Conservation (phyloP, 2,329 filamentous ascomycete species). For the Xylaria sp. region DNA sequence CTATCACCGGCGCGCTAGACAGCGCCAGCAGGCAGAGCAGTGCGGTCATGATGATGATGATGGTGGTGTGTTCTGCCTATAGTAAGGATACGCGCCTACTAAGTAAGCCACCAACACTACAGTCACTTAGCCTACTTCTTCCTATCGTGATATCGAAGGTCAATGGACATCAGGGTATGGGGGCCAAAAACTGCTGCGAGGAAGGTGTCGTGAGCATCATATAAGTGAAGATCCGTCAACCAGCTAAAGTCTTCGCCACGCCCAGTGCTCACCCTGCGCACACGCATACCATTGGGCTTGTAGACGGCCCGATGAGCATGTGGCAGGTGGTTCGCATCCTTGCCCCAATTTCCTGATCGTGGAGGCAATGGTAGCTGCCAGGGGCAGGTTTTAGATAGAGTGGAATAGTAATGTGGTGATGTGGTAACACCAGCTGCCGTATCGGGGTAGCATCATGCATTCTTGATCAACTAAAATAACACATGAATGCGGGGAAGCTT, state of each 20-base stretch:
- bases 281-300: constrained; percentile 12
- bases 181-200: neutral
- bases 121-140: neutral
- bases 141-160: neutral
- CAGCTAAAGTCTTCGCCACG: neutral
- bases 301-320: constrained; percentile 21
- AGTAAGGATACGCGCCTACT: neutral
- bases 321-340: constrained; percentile 7
- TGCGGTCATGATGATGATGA: constrained; percentile 33
- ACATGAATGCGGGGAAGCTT: constrained; percentile 9
- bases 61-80: constrained; percentile 21
- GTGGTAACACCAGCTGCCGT: constrained; percentile 24
- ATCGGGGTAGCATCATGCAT: constrained; percentile 33
- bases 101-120: neutral
- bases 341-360: constrained; percentile 11
- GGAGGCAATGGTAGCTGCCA: constrained; percentile 6
- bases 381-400: constrained; percentile 24
- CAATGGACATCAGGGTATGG: neutral
- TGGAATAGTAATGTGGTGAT: constrained; percentile 12
- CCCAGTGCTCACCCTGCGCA: neutral
- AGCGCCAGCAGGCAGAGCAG: constrained; percentile 38
- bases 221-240: neutral
- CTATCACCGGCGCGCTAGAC: constrained; percentile 31
- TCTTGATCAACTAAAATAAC: neutral
- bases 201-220: constrained; percentile 10